Conservation (phyloP, 306 rosid species). For the Pterocarpus santalinus region DNA sequence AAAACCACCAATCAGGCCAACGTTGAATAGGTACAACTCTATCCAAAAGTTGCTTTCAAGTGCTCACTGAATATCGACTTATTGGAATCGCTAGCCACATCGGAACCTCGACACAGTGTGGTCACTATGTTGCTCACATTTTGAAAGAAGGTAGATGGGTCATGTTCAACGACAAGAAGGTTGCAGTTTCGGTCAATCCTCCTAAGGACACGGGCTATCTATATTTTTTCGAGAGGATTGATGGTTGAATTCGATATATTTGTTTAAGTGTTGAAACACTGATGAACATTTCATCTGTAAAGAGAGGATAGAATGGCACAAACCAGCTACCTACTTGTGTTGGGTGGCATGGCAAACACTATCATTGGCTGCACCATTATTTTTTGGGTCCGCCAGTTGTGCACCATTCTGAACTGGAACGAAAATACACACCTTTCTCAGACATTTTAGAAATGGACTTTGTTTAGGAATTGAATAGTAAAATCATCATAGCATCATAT, state of each 20-base stretch:
- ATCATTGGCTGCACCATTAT: constrained; percentile 34
- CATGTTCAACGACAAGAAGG: constrained; percentile 90
- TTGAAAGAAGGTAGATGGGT: constrained; percentile 94
- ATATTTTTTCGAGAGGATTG: constrained; percentile 87
- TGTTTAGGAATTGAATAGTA: not conserved
- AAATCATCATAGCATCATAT: not conserved
- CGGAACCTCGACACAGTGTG: constrained; percentile 92
- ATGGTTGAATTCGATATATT: constrained; percentile 40
- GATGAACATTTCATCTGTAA: constrained; percentile 11
- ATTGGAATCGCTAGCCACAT: constrained; percentile 93
- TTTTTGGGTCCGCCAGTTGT: constrained; percentile 33
- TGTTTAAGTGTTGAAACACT: constrained; percentile 1
- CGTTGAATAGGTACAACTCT: not conserved
- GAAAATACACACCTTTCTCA: not conserved
- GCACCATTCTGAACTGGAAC: constrained; percentile 17
- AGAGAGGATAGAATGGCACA: constrained; percentile 13
- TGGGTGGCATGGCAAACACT: constrained; percentile 35
- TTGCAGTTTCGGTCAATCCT: constrained; percentile 88
- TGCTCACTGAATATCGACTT: constrained; percentile 64
- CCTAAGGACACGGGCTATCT: constrained; percentile 99
- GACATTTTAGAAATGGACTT: constrained; percentile 18
- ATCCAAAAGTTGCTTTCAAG: not conserved
- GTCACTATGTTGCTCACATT: constrained; percentile 96
- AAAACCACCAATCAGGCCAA: no score
- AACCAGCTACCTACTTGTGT: constrained; percentile 3